Conservation (phyloP, 306 rosid genomes). For the Hippophae gyantsensis region DNA sequence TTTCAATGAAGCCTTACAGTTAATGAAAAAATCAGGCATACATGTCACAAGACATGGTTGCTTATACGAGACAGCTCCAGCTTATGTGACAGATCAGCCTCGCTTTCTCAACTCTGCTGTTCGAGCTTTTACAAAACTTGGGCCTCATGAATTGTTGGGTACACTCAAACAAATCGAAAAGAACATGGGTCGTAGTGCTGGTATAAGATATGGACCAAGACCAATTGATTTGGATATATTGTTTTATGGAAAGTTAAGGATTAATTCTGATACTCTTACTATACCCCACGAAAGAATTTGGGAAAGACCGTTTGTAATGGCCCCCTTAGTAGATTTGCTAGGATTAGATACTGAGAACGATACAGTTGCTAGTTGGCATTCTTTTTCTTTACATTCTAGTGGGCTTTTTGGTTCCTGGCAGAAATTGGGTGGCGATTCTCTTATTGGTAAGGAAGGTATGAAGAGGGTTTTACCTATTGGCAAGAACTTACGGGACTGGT, state of each 20-base stretch:
- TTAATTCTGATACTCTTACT: slow-evolving; percentile 51
- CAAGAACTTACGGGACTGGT: slow-evolving; percentile 60
- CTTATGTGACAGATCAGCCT: slow-evolving; percentile 78
- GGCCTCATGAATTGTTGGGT: slow-evolving; percentile 73
- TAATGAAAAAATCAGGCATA: slow-evolving; percentile 66
- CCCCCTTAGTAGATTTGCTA: slow-evolving; percentile 74
- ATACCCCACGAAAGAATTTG: slow-evolving; percentile 89
- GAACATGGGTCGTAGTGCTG: slow-evolving; percentile 58
- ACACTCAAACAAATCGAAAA: slow-evolving; percentile 66
- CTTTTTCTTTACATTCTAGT: slow-evolving; percentile 49
- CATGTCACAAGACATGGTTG: slow-evolving; percentile 66
- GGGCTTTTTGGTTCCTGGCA: slow-evolving; percentile 62
- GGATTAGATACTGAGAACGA: slow-evolving; percentile 59
- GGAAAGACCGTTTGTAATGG: slow-evolving; percentile 93
- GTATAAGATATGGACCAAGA: slow-evolving; percentile 89
- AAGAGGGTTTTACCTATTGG: slow-evolving; percentile 69
- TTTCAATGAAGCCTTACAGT: slow-evolving; percentile 66
- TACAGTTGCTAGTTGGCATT: slow-evolving; percentile 67
- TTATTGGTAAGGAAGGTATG: slow-evolving; percentile 72
- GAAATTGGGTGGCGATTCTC: slow-evolving; percentile 65
- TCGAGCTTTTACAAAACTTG: slow-evolving; percentile 66
- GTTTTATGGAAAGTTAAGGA: slow-evolving; percentile 65
- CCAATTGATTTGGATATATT: slow-evolving; percentile 85
- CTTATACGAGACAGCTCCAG: slow-evolving; percentile 86
- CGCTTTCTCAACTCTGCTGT: slow-evolving; percentile 85